These are phyloP conservation scores for Rhodotorula glutinis DNA, from an alignment of 1,284 basidiomycete species.

Conservation along the genomic window DNA sequence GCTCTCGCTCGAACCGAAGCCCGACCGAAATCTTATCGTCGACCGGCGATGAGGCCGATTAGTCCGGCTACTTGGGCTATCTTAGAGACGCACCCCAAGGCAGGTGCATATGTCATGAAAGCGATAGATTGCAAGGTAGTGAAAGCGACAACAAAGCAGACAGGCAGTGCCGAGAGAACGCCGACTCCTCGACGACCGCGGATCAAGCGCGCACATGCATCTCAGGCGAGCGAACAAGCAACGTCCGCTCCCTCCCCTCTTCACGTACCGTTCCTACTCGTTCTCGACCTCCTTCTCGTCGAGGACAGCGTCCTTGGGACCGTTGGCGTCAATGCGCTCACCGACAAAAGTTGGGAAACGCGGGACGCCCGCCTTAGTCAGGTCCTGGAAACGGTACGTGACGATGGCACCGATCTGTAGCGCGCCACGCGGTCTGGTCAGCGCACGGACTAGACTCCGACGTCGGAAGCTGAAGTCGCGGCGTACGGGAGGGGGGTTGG, in stretches of 20 bases:
- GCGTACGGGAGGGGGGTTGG: constrained; percentile 32
- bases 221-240: not conserved
- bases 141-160: not conserved
- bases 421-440: not conserved
- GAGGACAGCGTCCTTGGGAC: constrained; percentile 59
- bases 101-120: too few species aligned
- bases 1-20: too few species aligned
- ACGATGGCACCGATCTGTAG: constrained; percentile 60
- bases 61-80: too few species aligned
- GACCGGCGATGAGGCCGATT: too few species aligned
- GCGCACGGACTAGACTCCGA: not conserved
- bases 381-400: constrained; percentile 63
- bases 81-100: too few species aligned
- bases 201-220: too few species aligned
- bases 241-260: not conserved
- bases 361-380: constrained; percentile 54
- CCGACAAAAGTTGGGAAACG: constrained; percentile 64
- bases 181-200: too few species aligned
- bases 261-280: not conserved
- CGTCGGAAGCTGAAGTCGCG: not conserved
- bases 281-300: not conserved
- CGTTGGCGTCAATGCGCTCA: constrained; percentile 57
- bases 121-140: too few species aligned
- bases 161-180: not conserved
- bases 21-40: too few species aligned